A percentile compares a stretch with the other conserved stretches of the same genome.
phyloP scores from a whole-genome alignment of 176 grass and related monocot species.

The Eragrostis nindensis region DNA sequence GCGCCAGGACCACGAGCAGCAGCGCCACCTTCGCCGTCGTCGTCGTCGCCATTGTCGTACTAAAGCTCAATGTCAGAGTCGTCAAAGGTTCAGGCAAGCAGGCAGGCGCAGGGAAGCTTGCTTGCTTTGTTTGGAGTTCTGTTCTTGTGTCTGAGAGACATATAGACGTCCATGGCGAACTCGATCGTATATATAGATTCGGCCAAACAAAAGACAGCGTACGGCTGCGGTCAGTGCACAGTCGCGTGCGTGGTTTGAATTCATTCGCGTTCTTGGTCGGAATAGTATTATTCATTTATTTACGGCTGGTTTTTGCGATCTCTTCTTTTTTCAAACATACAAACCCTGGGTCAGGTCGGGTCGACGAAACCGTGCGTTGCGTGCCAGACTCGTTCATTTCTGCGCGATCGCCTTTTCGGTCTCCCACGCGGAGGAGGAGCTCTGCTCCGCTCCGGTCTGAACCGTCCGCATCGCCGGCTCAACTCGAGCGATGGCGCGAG shows the following conservation, averaged over 20 bases:
- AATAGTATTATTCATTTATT: not conserved
- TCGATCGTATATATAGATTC: not conserved
- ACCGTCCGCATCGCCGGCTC: not conserved
- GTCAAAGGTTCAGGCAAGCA: not conserved
- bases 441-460: not conserved
- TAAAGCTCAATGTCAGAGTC: not conserved
- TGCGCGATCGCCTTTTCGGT: not conserved
- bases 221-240: not conserved
- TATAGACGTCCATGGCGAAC: not conserved
- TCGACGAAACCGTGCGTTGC: not conserved
- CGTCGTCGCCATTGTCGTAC: not conserved
- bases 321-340: not conserved
- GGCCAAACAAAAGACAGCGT: not conserved
- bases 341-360: no score
- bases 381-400: not conserved
- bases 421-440: not conserved
- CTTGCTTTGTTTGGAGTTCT: not conserved
- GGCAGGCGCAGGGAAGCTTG: not conserved
- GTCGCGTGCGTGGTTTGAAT: not conserved
- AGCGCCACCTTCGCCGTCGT: conserved; percentile 19
- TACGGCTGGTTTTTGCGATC: not conserved
- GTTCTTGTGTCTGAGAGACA: not conserved
- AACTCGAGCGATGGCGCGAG: no score
- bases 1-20: conserved; percentile 21
- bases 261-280: not conserved